Evolutionary conservation across 305 asterid species (phyloP).

Genomic region (Ajuga reptans): DNA sequence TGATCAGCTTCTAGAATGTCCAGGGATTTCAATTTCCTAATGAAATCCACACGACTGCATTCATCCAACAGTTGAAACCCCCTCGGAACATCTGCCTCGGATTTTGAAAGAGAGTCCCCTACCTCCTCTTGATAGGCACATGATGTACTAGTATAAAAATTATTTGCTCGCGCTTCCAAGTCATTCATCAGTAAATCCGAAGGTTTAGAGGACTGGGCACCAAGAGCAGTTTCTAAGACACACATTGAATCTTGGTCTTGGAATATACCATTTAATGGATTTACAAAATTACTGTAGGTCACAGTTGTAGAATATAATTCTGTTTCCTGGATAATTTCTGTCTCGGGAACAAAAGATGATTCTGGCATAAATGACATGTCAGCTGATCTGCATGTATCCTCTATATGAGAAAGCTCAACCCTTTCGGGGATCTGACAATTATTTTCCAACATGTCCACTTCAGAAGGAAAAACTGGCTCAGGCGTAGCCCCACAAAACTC

Average conservation of each 20-base stretch:
- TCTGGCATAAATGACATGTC: constrained; percentile 56
- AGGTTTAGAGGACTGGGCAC: constrained; percentile 17
- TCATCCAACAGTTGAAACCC: constrained; percentile 60
- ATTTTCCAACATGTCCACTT: constrained; percentile 39
- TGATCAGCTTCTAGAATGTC: constrained; percentile 26
- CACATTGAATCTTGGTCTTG: constrained; percentile 32
- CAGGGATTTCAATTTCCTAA: constrained; percentile 28
- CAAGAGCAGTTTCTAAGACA: constrained; percentile 23
- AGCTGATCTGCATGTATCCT: constrained; percentile 32
- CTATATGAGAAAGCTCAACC: constrained; percentile 29
- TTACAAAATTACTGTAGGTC: constrained; percentile 39
- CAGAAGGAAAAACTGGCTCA: constrained; percentile 28
- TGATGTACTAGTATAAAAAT: constrained; percentile 28
- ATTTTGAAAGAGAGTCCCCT: constrained; percentile 51
- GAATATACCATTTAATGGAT: constrained; percentile 27
- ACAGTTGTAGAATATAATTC: constrained; percentile 46
- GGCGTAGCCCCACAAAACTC: constrained; percentile 31
- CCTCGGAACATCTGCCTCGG: constrained; percentile 39
- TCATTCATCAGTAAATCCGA: constrained; percentile 21
- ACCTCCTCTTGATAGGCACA: constrained; percentile 44
- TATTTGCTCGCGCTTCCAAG: constrained; percentile 30
- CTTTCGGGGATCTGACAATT: constrained; percentile 30
- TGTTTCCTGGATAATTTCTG: constrained; percentile 42
- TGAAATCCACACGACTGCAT: constrained; percentile 65
- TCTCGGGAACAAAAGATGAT: constrained; percentile 60